Evolutionary conservation across 2,329 filamentous ascomycete genomes (phyloP).

Genomic region (Cephalotrichum gorgonifer): DNA sequence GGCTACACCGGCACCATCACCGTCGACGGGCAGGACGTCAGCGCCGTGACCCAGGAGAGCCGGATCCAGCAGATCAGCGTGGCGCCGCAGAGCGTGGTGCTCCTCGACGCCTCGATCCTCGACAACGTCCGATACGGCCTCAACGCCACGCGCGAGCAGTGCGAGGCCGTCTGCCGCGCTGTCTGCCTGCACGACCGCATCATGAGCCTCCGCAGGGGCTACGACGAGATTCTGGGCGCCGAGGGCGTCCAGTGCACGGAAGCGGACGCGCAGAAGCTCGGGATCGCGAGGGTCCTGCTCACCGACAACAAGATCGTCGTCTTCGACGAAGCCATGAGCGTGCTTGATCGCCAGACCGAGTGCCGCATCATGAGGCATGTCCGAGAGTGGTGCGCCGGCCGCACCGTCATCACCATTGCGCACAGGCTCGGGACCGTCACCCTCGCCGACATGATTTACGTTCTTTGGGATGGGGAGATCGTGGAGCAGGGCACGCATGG

Average conservation of each 20-base stretch:
- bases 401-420: constrained; percentile 42
- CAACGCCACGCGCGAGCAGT: constrained; percentile 49
- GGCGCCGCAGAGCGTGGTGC: constrained; percentile 52
- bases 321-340: constrained; percentile 42
- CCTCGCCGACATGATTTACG: constrained; percentile 39
- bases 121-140: constrained; percentile 57
- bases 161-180: constrained; percentile 48
- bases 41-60: constrained; percentile 45
- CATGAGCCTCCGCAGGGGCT: constrained; percentile 41
- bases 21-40: constrained; percentile 50
- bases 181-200: constrained; percentile 58
- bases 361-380: constrained; percentile 33
- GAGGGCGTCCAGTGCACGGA: constrained; percentile 36
- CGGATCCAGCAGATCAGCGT: constrained; percentile 50
- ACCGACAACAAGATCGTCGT: constrained; percentile 18
- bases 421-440: constrained; percentile 31
- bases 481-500: constrained; percentile 40
- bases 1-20: constrained; percentile 40
- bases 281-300: constrained; percentile 29
- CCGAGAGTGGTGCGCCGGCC: constrained; percentile 28
- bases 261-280: constrained; percentile 39
- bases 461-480: constrained; percentile 39
- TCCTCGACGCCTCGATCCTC: constrained; percentile 56
- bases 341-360: constrained; percentile 34
- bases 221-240: constrained; percentile 36